Percentiles rank a stretch among this genome's conserved stretches.
These are phyloP conservation scores for Globisporangium paroecandrum DNA, from an alignment of 352 stramenopile genomes.

Conservation along the genomic window DNA sequence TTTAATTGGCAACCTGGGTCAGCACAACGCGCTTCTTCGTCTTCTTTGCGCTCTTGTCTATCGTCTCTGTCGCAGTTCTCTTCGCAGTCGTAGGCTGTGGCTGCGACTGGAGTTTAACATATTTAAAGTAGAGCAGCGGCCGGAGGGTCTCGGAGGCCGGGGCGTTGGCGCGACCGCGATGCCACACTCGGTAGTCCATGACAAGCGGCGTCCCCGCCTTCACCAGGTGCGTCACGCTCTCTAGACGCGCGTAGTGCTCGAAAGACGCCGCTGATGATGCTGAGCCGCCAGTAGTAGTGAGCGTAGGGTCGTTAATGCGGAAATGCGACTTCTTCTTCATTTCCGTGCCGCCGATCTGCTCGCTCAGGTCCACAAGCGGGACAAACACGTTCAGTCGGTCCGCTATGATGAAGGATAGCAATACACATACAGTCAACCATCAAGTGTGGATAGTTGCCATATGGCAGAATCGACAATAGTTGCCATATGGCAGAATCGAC, in stretches of 20 bases:
- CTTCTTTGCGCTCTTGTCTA: not conserved
- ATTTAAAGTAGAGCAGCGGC: constrained; percentile 76
- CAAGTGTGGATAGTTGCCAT: not conserved
- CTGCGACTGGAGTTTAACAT: constrained; percentile 22
- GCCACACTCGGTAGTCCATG: constrained; percentile 83
- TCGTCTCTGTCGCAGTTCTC: not conserved
- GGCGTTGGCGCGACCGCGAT: constrained; percentile 56
- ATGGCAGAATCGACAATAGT: too few species aligned
- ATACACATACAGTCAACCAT: not conserved
- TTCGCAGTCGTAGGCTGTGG: not conserved
- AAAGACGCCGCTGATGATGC: constrained; percentile 26
- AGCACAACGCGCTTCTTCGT: constrained; percentile 9
- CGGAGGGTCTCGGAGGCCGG: constrained; percentile 32
- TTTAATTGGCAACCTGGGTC: constrained; percentile 1
- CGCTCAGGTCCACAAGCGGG: constrained; percentile 50
- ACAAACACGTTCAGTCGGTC: constrained; percentile 78
- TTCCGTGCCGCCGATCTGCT: constrained; percentile 53
- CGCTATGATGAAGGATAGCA: constrained; percentile 22
- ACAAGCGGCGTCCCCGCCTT: constrained; percentile 50
- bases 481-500: too few species aligned
- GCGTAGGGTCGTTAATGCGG: constrained; percentile 24
- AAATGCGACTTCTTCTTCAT: constrained; percentile 65
- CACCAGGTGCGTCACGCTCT: constrained; percentile 53
- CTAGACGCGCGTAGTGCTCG: constrained; percentile 42
- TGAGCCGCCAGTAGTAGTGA: constrained; percentile 12